Base-by-base conservation (phyloP, 1,139 yeast genomes). In the Diutina sp. region DNA sequence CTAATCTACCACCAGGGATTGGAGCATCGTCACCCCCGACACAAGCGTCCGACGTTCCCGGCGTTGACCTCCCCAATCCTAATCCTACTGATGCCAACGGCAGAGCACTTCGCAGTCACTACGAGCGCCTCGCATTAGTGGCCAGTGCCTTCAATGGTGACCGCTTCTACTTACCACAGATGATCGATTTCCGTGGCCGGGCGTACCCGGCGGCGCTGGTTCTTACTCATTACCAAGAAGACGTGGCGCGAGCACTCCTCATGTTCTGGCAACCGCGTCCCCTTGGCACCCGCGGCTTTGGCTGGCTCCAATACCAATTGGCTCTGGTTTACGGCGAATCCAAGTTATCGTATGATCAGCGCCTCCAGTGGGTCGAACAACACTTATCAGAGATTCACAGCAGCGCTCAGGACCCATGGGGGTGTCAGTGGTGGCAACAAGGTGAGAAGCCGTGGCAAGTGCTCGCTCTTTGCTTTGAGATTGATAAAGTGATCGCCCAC, bases 391-490 rank as follows among this genome's bases (percentile, higher is more conserved):
- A 60, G 1, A 68, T 76, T 12, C 21, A 68, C 0, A 65, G 64
- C 6, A 67, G 76, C 0, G 77, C 76, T 1, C 21, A 46, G 8
- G 55, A 66, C 51, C 78, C 79, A 0, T 57, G 70, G 3, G 63
- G 64, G 0, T 55, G 58, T 6, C 55, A 47, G 44, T 75, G 78
- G 78, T 76, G 80, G 80, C 65, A 63, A 51, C 52, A 58, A 1
- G 77, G 68, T 1, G 79, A 74, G 4, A 67, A 69, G 35, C 80
- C 80, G 11, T 76, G 77, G 73, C 77, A 73, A 58, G 65, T 71
- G 0, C 65, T 76, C 29, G 64, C 74, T 0, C 59, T 72, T 14
- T 75, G 80, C 60, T 56, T 67, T 45, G 80, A 76, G 58, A 56
- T 76, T 4, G 50, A 56, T 0, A 58, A 60, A 4, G 66, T 74